Base-by-base conservation (phyloP, 2,329 filamentous ascomycete genomes). In the Aschersonia sp. region DNA sequence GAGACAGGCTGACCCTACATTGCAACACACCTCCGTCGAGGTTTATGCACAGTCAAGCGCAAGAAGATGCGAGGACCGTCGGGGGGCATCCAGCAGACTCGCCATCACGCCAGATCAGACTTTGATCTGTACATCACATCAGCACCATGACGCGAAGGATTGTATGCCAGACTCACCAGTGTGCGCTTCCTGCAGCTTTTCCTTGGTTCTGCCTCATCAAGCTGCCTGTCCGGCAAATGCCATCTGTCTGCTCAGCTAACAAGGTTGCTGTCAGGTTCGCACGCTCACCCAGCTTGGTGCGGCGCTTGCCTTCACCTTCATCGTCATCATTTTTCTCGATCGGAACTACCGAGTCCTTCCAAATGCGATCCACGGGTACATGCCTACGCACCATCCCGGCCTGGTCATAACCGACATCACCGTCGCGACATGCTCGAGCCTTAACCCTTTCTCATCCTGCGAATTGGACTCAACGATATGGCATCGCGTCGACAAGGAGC, bases 401-500 rank as follows among this genome's bases (percentile, higher is more conserved):
- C 76, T 84, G 50, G 81, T 94, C 58, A 79, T 95, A 57, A 94
- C 87, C 59, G 89, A 95, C 66, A 73, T 95, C 50, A 85, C 81
- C 35, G 74, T 95, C 52, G 75, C 77, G 14, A 82, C 75, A 46
- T 95, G 89, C 66, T 87, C 83, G 7, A 74, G 74, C 10, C 57
- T 92, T 46, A 92, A 89, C 59, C 60, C 77, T 32, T 83, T 90
- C 49, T 83, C 83, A 4, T 83, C 76, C 43, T 94, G 87, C 67
- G 80, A 79, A 52, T 76, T 92, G 52, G 83, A 92, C 58, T 56
- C 78, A 42, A 70, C 76, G 48, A 59, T 66, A 52, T 95, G 89
- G 89, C 81, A 87, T 55, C 83, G 85, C 45, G 71, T 95, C 52
- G 84, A 94, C 54, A 95, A 95, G 67, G 87, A 95, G 59, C 74